A percentile compares a stretch with the other conserved stretches of the same genome.
These are phyloP conservation scores for Zygoascus sp. DNA, from an alignment of 1,139 yeast genomes.

Conservation along the genomic window DNA sequence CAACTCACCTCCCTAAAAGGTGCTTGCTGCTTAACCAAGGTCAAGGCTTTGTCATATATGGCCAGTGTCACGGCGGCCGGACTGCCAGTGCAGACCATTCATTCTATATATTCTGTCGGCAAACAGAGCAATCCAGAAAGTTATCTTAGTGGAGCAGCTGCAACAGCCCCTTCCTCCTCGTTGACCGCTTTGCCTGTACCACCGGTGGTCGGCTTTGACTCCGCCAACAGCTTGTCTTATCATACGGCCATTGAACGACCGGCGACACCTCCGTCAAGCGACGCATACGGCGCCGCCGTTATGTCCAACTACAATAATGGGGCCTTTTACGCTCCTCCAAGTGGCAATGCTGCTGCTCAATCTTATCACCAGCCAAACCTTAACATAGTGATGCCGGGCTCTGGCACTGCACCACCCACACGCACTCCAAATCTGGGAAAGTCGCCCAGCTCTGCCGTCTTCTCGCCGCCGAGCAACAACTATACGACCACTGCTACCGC, in stretches of 20 bases:
- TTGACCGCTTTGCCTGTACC: no score
- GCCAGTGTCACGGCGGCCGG: constrained; percentile 5
- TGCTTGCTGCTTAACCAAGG: neutral
- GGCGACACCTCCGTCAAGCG: neutral
- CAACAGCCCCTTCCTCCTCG: neutral
- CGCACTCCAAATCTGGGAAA: neutral
- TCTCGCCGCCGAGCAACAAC: neutral
- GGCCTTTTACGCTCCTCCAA: neutral
- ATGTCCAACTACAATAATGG: neutral
- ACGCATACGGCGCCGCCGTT: neutral
- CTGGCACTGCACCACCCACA: neutral
- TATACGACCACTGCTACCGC: neutral
- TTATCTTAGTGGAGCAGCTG: no score
- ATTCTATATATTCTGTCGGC: neutral
- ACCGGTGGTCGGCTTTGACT: no score
- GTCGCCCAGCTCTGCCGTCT: neutral
- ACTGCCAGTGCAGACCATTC: constrained; percentile 8
- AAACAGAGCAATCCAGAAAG: no score
- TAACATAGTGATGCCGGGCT: neutral
- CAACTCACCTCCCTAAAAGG: neutral
- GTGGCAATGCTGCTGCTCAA: neutral
- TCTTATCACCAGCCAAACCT: neutral
- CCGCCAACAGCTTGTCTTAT: no score
- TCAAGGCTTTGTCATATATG: constrained; percentile 1
- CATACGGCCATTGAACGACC: neutral